phyloP scores from a whole-genome alignment of 768 basidiomycete genomes.

The Podaxis sp. region DNA sequence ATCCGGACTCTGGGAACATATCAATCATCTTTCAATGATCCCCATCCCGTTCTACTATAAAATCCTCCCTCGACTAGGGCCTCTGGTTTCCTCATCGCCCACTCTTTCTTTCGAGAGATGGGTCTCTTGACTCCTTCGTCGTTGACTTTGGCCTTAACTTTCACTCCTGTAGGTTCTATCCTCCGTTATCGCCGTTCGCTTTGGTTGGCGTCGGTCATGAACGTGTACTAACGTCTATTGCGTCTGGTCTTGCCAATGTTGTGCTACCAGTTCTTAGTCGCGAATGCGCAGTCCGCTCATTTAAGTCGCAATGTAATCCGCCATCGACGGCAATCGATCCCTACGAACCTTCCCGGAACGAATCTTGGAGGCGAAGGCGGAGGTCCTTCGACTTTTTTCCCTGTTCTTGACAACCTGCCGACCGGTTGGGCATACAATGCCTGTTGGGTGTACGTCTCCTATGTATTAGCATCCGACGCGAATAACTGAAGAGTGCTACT shows the following conservation, averaged over 20 bases:
- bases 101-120: slow-evolving; percentile 28
- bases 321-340: slow-evolving; percentile 40
- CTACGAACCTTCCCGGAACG: slow-evolving; percentile 44
- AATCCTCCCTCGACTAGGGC: neutral
- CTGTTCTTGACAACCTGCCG: slow-evolving; percentile 54
- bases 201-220: neutral
- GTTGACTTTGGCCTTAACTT: slow-evolving; percentile 33
- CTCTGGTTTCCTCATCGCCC: slow-evolving; percentile 13
- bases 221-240: slow-evolving; percentile 4
- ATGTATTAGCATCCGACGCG: neutral
- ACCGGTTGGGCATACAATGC: slow-evolving; percentile 57
- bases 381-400: slow-evolving; percentile 30
- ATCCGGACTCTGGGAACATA: slow-evolving; percentile 21
- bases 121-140: slow-evolving; percentile 29
- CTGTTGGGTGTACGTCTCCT: slow-evolving; percentile 60
- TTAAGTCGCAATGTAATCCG: slow-evolving; percentile 20
- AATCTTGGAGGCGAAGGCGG: slow-evolving; percentile 34
- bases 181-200: neutral
- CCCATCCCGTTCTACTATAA: slow-evolving; percentile 6
- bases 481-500: neutral
- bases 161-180: slow-evolving; percentile 37
- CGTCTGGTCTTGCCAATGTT: neutral
- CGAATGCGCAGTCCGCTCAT: slow-evolving; percentile 22
- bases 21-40: neutral
- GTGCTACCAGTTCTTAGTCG: slow-evolving; percentile 6